Percentiles rank a stretch among this genome's conserved stretches.
Evolutionary conservation across 2,329 filamentous ascomycete genomes (phyloP).

Genomic region (Pestalotiopsis sp.): DNA sequence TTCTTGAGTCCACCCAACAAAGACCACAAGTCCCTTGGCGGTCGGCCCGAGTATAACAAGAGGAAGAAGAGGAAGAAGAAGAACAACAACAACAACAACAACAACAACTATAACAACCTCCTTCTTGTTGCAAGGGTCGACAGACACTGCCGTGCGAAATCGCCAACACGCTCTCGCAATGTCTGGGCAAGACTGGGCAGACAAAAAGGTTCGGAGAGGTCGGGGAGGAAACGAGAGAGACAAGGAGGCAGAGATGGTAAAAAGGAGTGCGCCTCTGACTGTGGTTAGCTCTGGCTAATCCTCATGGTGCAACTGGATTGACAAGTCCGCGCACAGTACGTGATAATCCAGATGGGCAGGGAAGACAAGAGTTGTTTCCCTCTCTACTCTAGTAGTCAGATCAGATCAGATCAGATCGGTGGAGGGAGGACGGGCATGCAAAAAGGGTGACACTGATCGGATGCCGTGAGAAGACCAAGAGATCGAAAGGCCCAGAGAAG

Average conservation of each 20-base stretch:
- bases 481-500: not conserved
- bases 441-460: conserved; percentile 10
- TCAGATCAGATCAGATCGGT: not conserved
- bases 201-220: too few species aligned
- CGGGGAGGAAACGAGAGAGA: not conserved
- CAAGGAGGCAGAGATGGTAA: not conserved
- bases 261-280: not conserved
- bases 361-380: not conserved
- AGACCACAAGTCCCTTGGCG: not conserved
- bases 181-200: not conserved
- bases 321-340: not conserved
- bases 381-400: not conserved
- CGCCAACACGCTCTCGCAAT: not conserved
- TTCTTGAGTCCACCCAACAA: not conserved
- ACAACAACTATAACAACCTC: too few species aligned
- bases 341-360: not conserved
- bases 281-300: not conserved
- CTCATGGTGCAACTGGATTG: not conserved
- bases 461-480: conserved; percentile 10
- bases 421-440: not conserved
- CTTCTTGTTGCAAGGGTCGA: too few species aligned
- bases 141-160: too few species aligned
- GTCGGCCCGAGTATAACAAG: not conserved
- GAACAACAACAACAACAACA: too few species aligned
- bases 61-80: too few species aligned